Evolutionary conservation across 108 stramenopile genomes (phyloP), one percentile per base, ranked within the genome.

Genomic region (Nitzschia putrida): DNA sequence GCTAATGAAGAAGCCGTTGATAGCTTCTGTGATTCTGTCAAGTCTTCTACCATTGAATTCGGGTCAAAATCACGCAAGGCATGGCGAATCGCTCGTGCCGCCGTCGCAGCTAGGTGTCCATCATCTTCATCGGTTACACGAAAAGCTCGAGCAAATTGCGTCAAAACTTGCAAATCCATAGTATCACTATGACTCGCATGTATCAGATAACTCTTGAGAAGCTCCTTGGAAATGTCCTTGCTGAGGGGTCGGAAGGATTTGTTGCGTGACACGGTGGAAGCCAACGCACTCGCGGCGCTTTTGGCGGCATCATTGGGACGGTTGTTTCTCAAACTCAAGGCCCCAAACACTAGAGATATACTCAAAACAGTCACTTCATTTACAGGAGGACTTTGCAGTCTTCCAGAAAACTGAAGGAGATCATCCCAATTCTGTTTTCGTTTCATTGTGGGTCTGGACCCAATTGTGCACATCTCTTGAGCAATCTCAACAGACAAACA

Each of bases 1-100:
- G 86, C 79, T 55, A 90, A 53, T 3, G 81, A 57, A 18, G 81
- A 71, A 18, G 85, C 72, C 11, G 61, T 71, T 21, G 37, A n/a
- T 69, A 79, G 83, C 43, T 89, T 89, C 34, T 25, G 61, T 7
- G 65, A 49, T 24, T 72, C 61, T 16, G 20, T 0, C 4, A 4
- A 34, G 29, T 1, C 3, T 1, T 34, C 29, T 34, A 4, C 29
- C 3, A 1, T 34, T n/a, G 29, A 38, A 52, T 26, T 50, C 16
- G 18, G 6, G 57, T 49, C 42, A 21, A 2, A 24, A 10, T 20
- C n/a, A 3, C 38, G 18, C 7, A 44, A 0, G 47, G 44, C 23
- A 26, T 54, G 47, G 13, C 47, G 23, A 18, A 64, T 53, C 1
- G 49, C 61, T 14, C 54, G 13, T 13, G 71, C 61, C 0, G 49